Percentiles rank a stretch among this genome's conserved stretches.
These are phyloP conservation scores for Phaeosphaeria sp. DNA, from an alignment of 2,329 filamentous ascomycete species.

Conservation along the genomic window DNA sequence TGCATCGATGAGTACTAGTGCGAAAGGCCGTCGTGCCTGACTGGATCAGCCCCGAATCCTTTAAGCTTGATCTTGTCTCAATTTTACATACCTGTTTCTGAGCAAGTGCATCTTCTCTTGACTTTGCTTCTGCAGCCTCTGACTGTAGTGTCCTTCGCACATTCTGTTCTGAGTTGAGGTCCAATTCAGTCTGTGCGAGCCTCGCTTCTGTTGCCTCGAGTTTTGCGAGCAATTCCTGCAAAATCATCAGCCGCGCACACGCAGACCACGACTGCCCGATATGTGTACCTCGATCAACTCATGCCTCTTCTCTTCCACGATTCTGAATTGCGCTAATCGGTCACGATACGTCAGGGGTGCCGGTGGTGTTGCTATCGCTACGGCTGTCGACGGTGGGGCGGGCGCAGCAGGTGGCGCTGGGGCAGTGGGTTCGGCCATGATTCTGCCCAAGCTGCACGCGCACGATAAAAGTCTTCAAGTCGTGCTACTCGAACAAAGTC, in stretches of 20 bases:
- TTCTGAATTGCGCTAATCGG: slow-evolving; percentile 44
- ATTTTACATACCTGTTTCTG: slow-evolving; percentile 34
- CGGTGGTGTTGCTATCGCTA: slow-evolving; percentile 14
- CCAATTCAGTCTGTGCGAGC: slow-evolving; percentile 45
- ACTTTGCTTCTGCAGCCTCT: slow-evolving; percentile 40
- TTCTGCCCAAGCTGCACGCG: slow-evolving; percentile 9
- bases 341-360: slow-evolving; percentile 39
- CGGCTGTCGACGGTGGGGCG: slow-evolving; percentile 16
- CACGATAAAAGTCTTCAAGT: slow-evolving; percentile 6
- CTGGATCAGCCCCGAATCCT: slow-evolving; percentile 12
- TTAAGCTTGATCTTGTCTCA: background rate
- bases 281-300: slow-evolving; percentile 44
- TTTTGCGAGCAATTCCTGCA: slow-evolving; percentile 45
- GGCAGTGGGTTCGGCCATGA: slow-evolving; percentile 18
- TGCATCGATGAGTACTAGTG: slow-evolving; percentile 45
- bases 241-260: background rate
- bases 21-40: slow-evolving; percentile 44
- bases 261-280: background rate
- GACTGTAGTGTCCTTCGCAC: slow-evolving; percentile 44
- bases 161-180: slow-evolving; percentile 47
- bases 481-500: slow-evolving; percentile 13
- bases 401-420: slow-evolving; percentile 16
- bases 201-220: slow-evolving; percentile 46
- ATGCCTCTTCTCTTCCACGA: slow-evolving; percentile 45
- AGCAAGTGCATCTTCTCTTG: slow-evolving; percentile 37